Evolutionary conservation across 2,329 filamentous ascomycete genomes (phyloP).

Genomic region (Fusarium burgessii): DNA sequence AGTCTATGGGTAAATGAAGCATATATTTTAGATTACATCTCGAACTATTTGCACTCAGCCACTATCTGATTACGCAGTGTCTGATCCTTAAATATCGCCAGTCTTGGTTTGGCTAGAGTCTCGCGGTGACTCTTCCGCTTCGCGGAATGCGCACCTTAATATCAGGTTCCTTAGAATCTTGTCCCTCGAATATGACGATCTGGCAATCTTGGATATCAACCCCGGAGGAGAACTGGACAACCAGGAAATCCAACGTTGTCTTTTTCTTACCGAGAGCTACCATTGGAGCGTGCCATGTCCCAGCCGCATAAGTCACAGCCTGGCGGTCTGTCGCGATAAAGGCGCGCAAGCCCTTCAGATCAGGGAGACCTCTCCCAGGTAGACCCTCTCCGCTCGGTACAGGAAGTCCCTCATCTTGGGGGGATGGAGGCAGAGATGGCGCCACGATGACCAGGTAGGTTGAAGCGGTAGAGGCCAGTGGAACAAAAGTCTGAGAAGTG

Average conservation of each 20-base stretch:
- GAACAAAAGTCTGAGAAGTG: constrained; percentile 93
- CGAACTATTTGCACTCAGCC: constrained; percentile 24
- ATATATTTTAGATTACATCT: constrained; percentile 21
- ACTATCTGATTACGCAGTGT: constrained; percentile 27
- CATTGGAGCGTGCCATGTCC: constrained; percentile 98
- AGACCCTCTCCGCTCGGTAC: constrained; percentile 54
- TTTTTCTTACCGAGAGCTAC: constrained; percentile 76
- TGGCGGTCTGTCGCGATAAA: constrained; percentile 83
- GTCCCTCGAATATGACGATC: constrained; percentile 67
- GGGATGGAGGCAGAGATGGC: constrained; percentile 70
- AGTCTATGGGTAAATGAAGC: neutral
- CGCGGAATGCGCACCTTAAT: constrained; percentile 49
- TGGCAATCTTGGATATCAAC: constrained; percentile 89
- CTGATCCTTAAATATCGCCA: constrained; percentile 27
- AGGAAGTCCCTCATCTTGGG: constrained; percentile 43
- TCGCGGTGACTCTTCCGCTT: constrained; percentile 22
- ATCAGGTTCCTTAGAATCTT: constrained; percentile 55
- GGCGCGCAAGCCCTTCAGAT: constrained; percentile 75
- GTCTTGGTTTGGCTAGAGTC: constrained; percentile 20
- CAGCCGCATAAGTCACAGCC: constrained; percentile 90
- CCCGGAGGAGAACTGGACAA: constrained; percentile 89
- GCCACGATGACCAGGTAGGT: constrained; percentile 90
- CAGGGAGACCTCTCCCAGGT: constrained; percentile 75
- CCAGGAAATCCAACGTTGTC: constrained; percentile 82
- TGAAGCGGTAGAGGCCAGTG: constrained; percentile 67